Evolutionary conservation across 768 basidiomycete genomes (phyloP), one percentile per base, ranked within the genome.

Genomic region (Mycena floridula): DNA sequence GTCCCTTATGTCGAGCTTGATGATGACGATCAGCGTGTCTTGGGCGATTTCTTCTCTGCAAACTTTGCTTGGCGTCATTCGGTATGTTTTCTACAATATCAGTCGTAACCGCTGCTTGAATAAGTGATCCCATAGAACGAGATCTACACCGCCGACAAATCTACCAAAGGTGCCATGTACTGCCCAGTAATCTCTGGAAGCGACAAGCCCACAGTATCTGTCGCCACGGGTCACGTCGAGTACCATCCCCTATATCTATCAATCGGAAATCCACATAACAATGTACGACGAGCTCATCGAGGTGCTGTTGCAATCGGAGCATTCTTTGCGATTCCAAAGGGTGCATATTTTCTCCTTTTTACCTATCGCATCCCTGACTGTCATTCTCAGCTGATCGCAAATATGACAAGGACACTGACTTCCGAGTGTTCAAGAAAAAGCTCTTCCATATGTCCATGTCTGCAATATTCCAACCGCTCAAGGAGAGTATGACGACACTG

Each of bases 281-380:
- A 35, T 35, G 32, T 35, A 15, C 7, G 7, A 15, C 7, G 32
- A 3, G 32, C 32, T 15, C 32, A 35, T 35, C 7, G 7, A 4
- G 18, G 18, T 35, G 7, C 15, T 3, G 7, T 35, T 7, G 18
- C 18, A 3, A 8, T 53, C 0, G 21, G 57, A 0, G 51, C 40
- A 0, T 67, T 64, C 41, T 47, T 65, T 2, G 44, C 59, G 2
- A 62, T 65, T 27, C 58, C 60, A 11, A 63, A 66, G 53, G 45
- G 63, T 66, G 44, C n/a, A n/a, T 55, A 13, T 44, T 8, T 12
- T 5, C 16, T 20, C 18, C 27, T 13, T 32, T 11, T 40, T 41
- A 25, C 32, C 21, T 42, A 9, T 26, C n/a, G 18, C 11, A 21
- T 5, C 8, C 32, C 16, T 43, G 39, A 11, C 22, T 39, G 20